Evolutionary conservation across 805 yeast species (phyloP), one percentile per base, ranked within the genome.

Genomic region (Teunomyces lycoperdinae): DNA sequence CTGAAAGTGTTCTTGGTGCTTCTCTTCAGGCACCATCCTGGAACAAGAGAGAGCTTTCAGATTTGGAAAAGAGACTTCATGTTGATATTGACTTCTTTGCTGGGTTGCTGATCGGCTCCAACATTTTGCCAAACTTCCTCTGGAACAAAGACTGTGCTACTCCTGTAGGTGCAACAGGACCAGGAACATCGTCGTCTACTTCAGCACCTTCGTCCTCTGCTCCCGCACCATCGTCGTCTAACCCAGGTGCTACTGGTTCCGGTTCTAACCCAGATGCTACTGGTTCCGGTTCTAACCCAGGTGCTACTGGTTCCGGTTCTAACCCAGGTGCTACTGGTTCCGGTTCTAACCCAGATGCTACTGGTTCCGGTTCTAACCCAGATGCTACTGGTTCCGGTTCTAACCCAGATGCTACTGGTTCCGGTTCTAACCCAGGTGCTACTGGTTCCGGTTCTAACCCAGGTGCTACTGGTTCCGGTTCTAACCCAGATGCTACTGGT

Each of bases 111-210:
- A 40, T 50, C 20, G 45, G 43, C 38, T 20, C 45, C 44, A 54
- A 49, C 44, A 36, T 48, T 39, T 54, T 54, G 49, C 57, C 57
- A 45, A 54, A 54, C 56, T 54, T 54, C 50, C 42, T 55, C 45
- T 54, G 56, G 56, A 40, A 47, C 13, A 41, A 27, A 11, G 26
- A 42, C 27, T 50, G 53, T 46, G 45, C 50, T 11, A 13, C 50
- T 10, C 34, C 24, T 20, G 24, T 20, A 20, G 24, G 24, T 20
- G 24, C 2, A 17, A 17, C 20, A 17, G 20, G 20, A 17, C 20
- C 34, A 31, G 14, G 34, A 8, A n/a, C 34, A 3, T n/a, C 16
- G 14, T 31, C 34, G n/a, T 31, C 17, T n/a, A 9, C 9, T 14
- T 7, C 34, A 14, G 5, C 34, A 32, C 16, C 16, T 16, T 14